Percentiles rank a stretch among this genome's conserved stretches.
These are phyloP conservation scores for Paramecium octaurelia DNA, from an alignment of 73 alveolate species.

Conservation along the genomic window DNA sequence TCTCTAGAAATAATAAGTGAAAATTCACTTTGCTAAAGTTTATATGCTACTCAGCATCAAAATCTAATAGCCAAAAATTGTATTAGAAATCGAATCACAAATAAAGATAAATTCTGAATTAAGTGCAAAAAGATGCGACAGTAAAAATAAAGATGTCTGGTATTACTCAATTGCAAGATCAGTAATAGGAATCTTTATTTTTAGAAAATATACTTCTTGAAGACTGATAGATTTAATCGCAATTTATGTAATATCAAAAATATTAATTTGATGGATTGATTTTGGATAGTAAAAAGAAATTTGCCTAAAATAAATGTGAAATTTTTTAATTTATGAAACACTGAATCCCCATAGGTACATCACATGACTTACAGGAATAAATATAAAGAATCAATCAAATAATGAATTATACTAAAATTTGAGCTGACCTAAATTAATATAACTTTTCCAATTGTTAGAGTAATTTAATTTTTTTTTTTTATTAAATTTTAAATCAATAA, in stretches of 20 bases:
- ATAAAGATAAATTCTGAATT: background rate
- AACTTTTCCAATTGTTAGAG: no score
- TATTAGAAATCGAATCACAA: background rate
- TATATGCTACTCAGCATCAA: background rate
- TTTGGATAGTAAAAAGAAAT: no score
- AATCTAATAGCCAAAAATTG: background rate
- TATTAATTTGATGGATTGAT: background rate
- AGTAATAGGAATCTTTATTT: conserved; percentile 13
- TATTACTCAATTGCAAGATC: background rate
- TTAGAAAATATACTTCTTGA: conserved; percentile 41
- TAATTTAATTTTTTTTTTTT: no score
- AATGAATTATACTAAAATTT: no score
- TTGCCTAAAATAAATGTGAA: no score
- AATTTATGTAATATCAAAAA: background rate
- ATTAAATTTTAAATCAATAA: no score
- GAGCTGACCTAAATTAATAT: no score
- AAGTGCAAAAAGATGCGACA: background rate
- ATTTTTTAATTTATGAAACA: no score
- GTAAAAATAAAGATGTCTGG: background rate
- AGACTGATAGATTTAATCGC: conserved; percentile 49
- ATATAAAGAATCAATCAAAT: no score
- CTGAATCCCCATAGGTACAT: no score
- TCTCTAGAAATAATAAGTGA: background rate
- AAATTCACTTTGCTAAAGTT: background rate
- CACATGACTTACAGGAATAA: no score